Evolutionary conservation across 2,329 filamentous ascomycete species (phyloP).

Genomic region (Colletotrichum musicola): DNA sequence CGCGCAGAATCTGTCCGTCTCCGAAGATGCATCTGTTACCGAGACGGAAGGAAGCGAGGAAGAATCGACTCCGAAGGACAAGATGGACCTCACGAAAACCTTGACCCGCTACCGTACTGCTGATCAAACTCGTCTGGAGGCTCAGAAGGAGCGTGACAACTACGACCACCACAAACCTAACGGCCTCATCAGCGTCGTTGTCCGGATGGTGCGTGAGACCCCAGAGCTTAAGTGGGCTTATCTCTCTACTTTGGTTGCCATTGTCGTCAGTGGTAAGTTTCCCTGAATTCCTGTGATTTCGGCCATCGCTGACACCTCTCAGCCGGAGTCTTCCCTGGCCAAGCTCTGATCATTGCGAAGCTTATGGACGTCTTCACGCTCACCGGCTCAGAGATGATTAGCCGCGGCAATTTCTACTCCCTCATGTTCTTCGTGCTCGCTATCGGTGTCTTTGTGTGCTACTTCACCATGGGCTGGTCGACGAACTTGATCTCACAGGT

Average conservation of each 20-base stretch:
- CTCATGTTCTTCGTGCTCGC: slow-evolving; percentile 68
- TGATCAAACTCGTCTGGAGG: slow-evolving; percentile 48
- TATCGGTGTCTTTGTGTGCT: slow-evolving; percentile 57
- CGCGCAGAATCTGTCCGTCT: slow-evolving; percentile 52
- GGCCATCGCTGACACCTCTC: background rate
- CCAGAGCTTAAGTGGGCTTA: slow-evolving; percentile 53
- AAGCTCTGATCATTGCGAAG: slow-evolving; percentile 57
- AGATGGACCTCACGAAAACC: slow-evolving; percentile 45
- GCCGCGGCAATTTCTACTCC: slow-evolving; percentile 64
- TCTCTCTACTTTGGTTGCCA: slow-evolving; percentile 48
- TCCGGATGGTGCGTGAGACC: slow-evolving; percentile 52
- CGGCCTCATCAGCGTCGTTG: slow-evolving; percentile 47
- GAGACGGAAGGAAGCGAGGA: slow-evolving; percentile 45
- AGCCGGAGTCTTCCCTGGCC: slow-evolving; percentile 55
- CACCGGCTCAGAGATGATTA: slow-evolving; percentile 47
- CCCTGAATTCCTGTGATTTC: no score
- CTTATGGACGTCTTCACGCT: slow-evolving; percentile 57
- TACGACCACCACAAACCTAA: slow-evolving; percentile 50
- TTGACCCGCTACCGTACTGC: slow-evolving; percentile 48
- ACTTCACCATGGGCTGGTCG: slow-evolving; percentile 53
- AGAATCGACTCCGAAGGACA: slow-evolving; percentile 7
- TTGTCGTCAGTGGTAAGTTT: slow-evolving; percentile 45
- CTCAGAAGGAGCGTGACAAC: slow-evolving; percentile 52
- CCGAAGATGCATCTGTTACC: slow-evolving; percentile 39
- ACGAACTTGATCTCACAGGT: slow-evolving; percentile 51